Evolutionary conservation across 257 asterid genomes (phyloP).

Genomic region (Gardenia jasminoides): DNA sequence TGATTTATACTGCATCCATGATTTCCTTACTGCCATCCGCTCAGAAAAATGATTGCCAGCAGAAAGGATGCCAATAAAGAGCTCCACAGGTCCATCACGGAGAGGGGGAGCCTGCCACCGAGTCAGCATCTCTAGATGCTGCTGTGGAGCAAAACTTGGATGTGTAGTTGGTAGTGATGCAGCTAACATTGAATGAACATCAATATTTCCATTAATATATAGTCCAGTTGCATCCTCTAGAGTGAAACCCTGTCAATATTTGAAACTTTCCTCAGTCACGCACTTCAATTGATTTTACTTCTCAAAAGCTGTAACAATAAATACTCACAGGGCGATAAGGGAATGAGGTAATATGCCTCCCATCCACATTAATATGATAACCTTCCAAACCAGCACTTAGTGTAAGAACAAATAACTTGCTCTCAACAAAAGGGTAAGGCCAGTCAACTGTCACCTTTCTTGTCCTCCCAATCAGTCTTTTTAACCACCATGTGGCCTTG

Average conservation of each 20-base stretch:
- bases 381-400: conserved; percentile 92
- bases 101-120: conserved; percentile 78
- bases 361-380: conserved; percentile 78
- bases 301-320: conserved; percentile 10
- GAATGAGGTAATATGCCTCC: conserved; percentile 84
- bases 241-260: conserved; percentile 66
- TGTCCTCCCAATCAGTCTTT: conserved; percentile 86
- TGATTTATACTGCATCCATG: conserved; percentile 79
- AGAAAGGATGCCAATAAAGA: conserved; percentile 86
- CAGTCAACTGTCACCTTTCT: conserved; percentile 80
- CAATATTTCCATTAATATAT: conserved; percentile 69
- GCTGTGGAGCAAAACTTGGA: conserved; percentile 74
- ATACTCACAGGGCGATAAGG: conserved; percentile 80
- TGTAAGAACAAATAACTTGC: conserved; percentile 86
- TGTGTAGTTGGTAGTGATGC: conserved; percentile 83
- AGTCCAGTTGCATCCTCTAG: conserved; percentile 94
- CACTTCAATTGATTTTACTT: conserved; percentile 10
- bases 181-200: conserved; percentile 66
- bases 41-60: conserved; percentile 97
- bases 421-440: conserved; percentile 90
- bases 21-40: conserved; percentile 93
- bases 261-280: conserved; percentile 17
- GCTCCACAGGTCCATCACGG: conserved; percentile 65
- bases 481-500: conserved; percentile 85
- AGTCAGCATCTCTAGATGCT: conserved; percentile 63